Conservation (phyloP, 345 rosid genomes). For the Eucalyptus polyanthemos region DNA sequence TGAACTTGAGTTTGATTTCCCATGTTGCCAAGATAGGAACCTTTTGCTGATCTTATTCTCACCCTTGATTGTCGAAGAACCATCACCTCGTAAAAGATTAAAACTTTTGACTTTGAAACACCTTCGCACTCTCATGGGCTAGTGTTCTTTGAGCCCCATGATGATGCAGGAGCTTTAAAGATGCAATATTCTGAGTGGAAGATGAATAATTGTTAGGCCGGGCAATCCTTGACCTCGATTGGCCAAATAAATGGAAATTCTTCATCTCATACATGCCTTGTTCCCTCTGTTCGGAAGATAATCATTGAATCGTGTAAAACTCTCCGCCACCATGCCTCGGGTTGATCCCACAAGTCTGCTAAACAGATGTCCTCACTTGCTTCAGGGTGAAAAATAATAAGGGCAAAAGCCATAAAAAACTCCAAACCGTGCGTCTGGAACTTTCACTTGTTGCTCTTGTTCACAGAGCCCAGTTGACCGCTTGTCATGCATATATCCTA, state of each 20-base stretch:
- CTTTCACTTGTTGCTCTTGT: constrained; percentile 86
- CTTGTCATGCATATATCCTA: constrained; percentile 38
- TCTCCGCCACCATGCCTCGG: not conserved
- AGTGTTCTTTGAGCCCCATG: not conserved
- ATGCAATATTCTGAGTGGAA: not conserved
- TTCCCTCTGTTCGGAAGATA: not conserved
- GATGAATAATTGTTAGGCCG: not conserved
- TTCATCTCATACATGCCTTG: not conserved
- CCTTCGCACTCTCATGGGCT: not conserved
- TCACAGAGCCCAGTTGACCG: constrained; percentile 58
- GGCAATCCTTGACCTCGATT: not conserved
- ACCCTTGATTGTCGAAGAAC: not conserved
- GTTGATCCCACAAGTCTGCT: not conserved
- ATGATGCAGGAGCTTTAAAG: not conserved
- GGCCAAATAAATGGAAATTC: not conserved
- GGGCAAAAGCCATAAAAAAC: not conserved
- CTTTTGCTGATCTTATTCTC: not conserved
- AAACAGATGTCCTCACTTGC: not conserved
- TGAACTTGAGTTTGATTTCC: not conserved
- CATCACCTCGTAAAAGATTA: not conserved
- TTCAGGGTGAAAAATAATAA: not conserved
- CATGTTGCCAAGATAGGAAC: not conserved
- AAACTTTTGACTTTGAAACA: not conserved
- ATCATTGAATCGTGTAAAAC: not conserved
- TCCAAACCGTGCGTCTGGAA: constrained; percentile 40